Base-by-base conservation (phyloP, 2,329 filamentous ascomycete genomes). In the Ceratocystis lukuohia region DNA sequence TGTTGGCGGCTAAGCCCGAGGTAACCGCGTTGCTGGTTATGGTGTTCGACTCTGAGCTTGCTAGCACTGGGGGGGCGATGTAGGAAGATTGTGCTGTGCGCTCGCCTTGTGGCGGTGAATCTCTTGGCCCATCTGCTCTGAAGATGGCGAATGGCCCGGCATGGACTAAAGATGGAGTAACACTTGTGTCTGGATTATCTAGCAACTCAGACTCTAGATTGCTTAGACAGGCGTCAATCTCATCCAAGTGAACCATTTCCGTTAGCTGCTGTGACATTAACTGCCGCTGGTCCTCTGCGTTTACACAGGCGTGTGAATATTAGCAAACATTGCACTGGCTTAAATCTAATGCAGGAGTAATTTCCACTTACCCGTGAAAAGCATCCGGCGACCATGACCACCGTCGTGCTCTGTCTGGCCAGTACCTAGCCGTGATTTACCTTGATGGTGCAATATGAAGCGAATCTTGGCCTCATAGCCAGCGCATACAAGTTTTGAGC, bases 381-480 rank as follows among this genome's bases (percentile, higher is more conserved):
- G 61, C 5, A 67, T 62, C n/a, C 66, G 20, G 15, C 66, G 57
- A 33, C 66, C 66, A 61, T 67, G 66, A 7, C 66, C 62, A 17
- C 66, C 66, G 37, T 65, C 57, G 45, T 62, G 37, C 12, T 45
- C 45, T 56, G 33, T 2, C 46, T 56, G 44, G 17, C 22, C 62
- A 53, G 15, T 28, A 45, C 37, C 6, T 28, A n/a, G 5, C 62
- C 45, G 59, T 56, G 20, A 4, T 30, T 22, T 28, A 22, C 22
- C 62, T 20, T 5, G 50, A 56, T 15, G 10, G 8, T 65, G 62
- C 33, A 67, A 44, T 45, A 67, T 65, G 25, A 67, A 67, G n/a
- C 66, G 56, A 53, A 67, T 62, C 53, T 59, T 67, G 15, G 66
- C 66, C 33, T 67, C 53, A 17, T 67, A 67, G 12, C 66, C 66